Evolutionary conservation across 2,329 filamentous ascomycete species (phyloP).

Genomic region (Xylaria polymorpha): DNA sequence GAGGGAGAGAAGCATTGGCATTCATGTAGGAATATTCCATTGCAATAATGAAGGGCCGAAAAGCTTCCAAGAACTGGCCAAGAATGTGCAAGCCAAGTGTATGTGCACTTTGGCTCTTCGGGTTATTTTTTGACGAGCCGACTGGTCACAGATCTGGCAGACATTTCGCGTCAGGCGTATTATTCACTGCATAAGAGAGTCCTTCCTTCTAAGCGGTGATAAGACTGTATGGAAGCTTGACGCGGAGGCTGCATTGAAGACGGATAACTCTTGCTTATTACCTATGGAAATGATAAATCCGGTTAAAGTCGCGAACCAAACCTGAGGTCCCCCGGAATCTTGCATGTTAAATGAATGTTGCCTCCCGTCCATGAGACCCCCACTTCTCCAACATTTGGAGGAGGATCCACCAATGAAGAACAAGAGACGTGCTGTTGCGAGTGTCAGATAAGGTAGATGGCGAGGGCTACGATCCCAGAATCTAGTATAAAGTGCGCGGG

Average conservation of each 20-base stretch:
- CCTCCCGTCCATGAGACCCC: constrained; percentile 20
- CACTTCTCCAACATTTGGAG: constrained; percentile 33
- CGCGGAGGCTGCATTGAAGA: constrained; percentile 25
- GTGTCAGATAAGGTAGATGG: constrained; percentile 22
- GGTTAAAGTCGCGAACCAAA: constrained; percentile 37
- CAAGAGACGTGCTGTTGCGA: constrained; percentile 11
- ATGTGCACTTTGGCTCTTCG: constrained; percentile 20
- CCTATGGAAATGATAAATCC: constrained; percentile 35
- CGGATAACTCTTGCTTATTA: constrained; percentile 26
- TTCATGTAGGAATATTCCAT: constrained; percentile 22
- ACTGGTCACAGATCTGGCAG: neutral
- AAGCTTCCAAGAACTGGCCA: constrained; percentile 6
- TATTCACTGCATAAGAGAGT: constrained; percentile 2
- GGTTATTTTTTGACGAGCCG: constrained; percentile 11
- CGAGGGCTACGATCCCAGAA: neutral
- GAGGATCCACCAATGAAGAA: constrained; percentile 22
- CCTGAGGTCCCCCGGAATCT: constrained; percentile 26
- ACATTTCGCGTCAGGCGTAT: constrained; percentile 15
- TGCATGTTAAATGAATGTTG: constrained; percentile 27
- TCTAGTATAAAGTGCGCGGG: constrained; percentile 10
- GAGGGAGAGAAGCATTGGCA: constrained; percentile 15
- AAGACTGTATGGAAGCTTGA: neutral
- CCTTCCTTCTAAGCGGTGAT: constrained; percentile 1
- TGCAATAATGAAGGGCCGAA: constrained; percentile 34
- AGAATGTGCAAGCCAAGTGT: constrained; percentile 19